Evolutionary conservation across 345 rosid genomes (phyloP), one percentile per base, ranked within the genome.

Genomic region (Syzygium grande): DNA sequence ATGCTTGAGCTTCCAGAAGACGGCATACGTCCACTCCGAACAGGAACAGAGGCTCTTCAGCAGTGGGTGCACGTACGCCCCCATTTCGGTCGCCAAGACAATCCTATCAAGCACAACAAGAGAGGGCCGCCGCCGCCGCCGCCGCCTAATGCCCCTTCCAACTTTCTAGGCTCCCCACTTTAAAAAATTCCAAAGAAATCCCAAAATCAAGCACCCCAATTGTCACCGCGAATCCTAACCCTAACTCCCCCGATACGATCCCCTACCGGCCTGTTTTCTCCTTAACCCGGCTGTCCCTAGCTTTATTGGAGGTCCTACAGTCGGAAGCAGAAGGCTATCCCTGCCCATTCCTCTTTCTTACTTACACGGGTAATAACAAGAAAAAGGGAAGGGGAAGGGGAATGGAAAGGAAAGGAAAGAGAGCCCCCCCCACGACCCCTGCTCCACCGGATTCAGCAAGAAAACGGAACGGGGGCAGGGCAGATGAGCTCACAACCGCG

Each of bases 181-280:
- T 84, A 88, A 89, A 86, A 55, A 89, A 87, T 55, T 84, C 27
- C 88, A 89, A 88, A 89, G 87, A 88, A 88, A 22, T 90, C 89
- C 73, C 51, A 87, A 43, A 43, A 86, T 56, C 87, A 78, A 49
- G 54, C 78, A 55, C 49, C 49, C 80, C 4, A 73, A 73, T 73
- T 73, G 46, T 38, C 25, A 73, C 80, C 38, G 80, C 87, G 85
- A 88, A 83, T 49, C 68, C 14, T 85, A 68, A 52, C 22, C 90
- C 98, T 97, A 97, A 88, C 99, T 95, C 88, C 97, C 99, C 91
- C 99, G 91, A 89, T 97, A 97, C 23, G 99, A 96, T 86, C 99
- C 99, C 95, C 99, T 92, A 46, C 99, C 99, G 15, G 99, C 99
- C 91, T 97, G 99, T 80, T 97, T 94, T 85, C 97, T 95, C 93